Evolutionary conservation across 2,329 filamentous ascomycete genomes (phyloP).

Genomic region (Apiospora marii): DNA sequence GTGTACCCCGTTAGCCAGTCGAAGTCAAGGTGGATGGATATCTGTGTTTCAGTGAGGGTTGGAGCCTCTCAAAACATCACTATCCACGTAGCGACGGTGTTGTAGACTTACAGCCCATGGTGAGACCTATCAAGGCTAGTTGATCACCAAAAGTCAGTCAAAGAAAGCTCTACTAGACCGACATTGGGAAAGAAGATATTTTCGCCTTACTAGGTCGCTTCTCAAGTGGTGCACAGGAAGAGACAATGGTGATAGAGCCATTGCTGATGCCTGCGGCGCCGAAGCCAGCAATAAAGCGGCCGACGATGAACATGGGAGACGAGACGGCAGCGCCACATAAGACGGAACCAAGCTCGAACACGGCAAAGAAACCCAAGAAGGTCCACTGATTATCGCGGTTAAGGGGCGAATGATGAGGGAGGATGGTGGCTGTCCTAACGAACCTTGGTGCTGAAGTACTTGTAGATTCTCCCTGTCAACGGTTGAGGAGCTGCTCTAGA

Average conservation of each 20-base stretch:
- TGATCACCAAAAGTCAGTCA: too few species aligned
- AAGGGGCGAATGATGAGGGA: too few species aligned
- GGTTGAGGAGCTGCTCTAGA: background rate
- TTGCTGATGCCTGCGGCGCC: conserved; percentile 50
- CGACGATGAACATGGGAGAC: conserved; percentile 53
- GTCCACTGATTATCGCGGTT: conserved; percentile 39
- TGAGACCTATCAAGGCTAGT: too few species aligned
- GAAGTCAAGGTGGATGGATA: too few species aligned
- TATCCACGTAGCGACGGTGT: too few species aligned
- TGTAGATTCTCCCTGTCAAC: conserved; percentile 53
- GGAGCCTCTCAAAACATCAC: too few species aligned
- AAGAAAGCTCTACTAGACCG: too few species aligned
- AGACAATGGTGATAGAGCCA: background rate
- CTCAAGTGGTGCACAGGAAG: conserved; percentile 33
- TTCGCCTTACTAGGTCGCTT: conserved; percentile 40
- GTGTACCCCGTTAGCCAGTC: too few species aligned
- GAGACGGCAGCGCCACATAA: conserved; percentile 52
- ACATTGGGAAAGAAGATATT: too few species aligned
- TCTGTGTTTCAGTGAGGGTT: too few species aligned
- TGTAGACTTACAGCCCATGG: too few species aligned
- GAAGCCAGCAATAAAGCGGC: conserved; percentile 53
- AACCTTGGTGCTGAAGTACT: conserved; percentile 46
- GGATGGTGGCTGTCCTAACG: too few species aligned
- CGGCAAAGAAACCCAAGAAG: conserved; percentile 34
- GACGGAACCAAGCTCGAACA: conserved; percentile 56